Base-by-base conservation (phyloP, 495 filamentous ascomycete species). In the Trichoderma reesei region DNA sequence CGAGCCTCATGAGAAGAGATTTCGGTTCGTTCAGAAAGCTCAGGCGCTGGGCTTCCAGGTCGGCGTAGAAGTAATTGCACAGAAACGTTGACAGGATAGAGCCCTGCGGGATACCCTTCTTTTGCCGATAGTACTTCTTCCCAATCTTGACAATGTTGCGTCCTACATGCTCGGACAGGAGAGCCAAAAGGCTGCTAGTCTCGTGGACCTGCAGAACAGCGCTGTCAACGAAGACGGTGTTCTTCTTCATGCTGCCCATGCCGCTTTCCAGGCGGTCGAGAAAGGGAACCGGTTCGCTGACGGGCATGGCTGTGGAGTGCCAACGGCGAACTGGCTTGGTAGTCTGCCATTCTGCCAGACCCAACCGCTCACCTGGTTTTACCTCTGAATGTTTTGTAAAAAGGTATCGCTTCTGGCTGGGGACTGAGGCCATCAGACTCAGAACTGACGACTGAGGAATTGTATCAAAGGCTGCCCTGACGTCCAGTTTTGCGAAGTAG, bases 51-150 rank as follows among this genome's bases (percentile, higher is more conserved):
- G 76, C 68, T 73, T 98, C 95, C 3, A 98, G 79, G 66, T 92
- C 84, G 4, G 88, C 93, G 70, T 97, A 98, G 71, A 97, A 96
- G 71, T 93, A 90, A 72, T 91, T 98, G 80, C 95, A 97, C 0
- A 98, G 80, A 38, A 90, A 78, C 60, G 84, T 88, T 10, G 92
- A 96, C 33, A 98, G 70, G 0, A 96, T 81, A 0, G 91, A 96
- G 41, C 94, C 94, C 73, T 98, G 94, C 0, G 94, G 92, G 31
- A 98, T 96, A 14, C 94, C 94, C 39, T 82, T 78, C 69, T 87
- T 92, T 68, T 98, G 94, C 13, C 91, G 83, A 69, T 90, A 97
- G 74, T 86, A 94, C 62, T 88, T 90, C 78, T 93, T 92, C 33
- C 91, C 92, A 61, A 97, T 87, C 67, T 89, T 91, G 72, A 98